Base-by-base conservation (phyloP, 257 asterid species). In the Ballota nigra region DNA sequence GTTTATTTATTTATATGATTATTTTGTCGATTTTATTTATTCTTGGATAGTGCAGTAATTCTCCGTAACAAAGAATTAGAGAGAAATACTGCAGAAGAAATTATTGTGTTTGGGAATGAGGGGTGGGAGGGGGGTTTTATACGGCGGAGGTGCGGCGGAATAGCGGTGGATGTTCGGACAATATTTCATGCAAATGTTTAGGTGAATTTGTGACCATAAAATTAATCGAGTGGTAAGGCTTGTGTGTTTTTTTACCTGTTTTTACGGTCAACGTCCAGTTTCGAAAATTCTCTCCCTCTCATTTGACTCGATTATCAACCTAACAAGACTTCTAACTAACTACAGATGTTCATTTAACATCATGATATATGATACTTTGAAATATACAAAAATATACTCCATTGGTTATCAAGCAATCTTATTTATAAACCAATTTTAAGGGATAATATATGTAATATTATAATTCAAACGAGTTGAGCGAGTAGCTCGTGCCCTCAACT, bases 81-180 rank as follows among this genome's bases (percentile, higher is more conserved):
- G 86, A 82, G 84, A 83, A 81, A 84, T 28, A 77, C 86, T 82
- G 89, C 79, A 53, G 10, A 65, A 31, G 22, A 38, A 62, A 77
- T 73, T 80, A 78, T 74, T 79, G 71, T 52, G 63, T 67, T 63
- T 60, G 36, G n/a, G n/a, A 28, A 53, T 55, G 68, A 11, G 67
- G 79, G 2, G 63, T 41, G 69, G 49, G n/a, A 66, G 53, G 63
- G 18, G 36, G 68, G 0, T 73, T 87, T 70, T 83, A 81, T 81
- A 81, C 65, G 70, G 74, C 18, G 31, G 47, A 40, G 23, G 12
- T 72, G 80, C 64, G 77, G 78, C 65, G 43, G 61, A 59, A 18
- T n/a, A 26, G 51, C 13, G 59, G 74, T 51, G 75, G 73, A 57
- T 11, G 45, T 23, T 31, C 0, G 71, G 55, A 47, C 55, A 2